Conservation (phyloP, 106 monocot genomes). For the Dioscorea dumetorum region DNA sequence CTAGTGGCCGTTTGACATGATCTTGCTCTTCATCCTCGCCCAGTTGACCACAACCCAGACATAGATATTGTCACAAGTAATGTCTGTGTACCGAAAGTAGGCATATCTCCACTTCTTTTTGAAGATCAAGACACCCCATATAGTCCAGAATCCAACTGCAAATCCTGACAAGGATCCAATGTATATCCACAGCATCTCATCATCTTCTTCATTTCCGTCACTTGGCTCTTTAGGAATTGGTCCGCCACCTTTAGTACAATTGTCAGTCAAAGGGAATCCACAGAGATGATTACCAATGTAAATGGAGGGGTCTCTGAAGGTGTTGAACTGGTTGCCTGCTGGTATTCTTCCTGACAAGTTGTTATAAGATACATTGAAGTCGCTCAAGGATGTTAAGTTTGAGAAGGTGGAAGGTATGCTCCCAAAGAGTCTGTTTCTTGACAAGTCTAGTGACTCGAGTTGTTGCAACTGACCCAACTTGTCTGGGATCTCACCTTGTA, state of each 20-base stretch:
- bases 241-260: background rate
- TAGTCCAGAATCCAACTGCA: background rate
- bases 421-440: conserved; percentile 18
- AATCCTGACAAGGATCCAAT: conserved; percentile 3
- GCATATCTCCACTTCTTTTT: conserved; percentile 8
- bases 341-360: conserved; percentile 28
- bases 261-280: conserved; percentile 6
- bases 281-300: conserved; percentile 28
- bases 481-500: conserved; percentile 14
- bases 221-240: background rate
- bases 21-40: too few species aligned
- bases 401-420: conserved; percentile 17
- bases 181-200: background rate
- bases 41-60: too few species aligned
- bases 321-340: conserved; percentile 13
- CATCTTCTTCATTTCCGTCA: too few species aligned
- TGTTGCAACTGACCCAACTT: background rate
- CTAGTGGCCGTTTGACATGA: too few species aligned
- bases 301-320: conserved; percentile 8
- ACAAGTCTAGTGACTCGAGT: conserved; percentile 23
- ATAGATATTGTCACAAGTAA: too few species aligned
- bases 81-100: conserved; percentile 1
- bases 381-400: conserved; percentile 3
- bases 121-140: background rate
- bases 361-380: conserved; percentile 28